Percentiles rank a stretch among this genome's conserved stretches.
These are phyloP conservation scores for Schwanniomyces polymorphus DNA, from an alignment of 805 yeast species.

Conservation along the genomic window DNA sequence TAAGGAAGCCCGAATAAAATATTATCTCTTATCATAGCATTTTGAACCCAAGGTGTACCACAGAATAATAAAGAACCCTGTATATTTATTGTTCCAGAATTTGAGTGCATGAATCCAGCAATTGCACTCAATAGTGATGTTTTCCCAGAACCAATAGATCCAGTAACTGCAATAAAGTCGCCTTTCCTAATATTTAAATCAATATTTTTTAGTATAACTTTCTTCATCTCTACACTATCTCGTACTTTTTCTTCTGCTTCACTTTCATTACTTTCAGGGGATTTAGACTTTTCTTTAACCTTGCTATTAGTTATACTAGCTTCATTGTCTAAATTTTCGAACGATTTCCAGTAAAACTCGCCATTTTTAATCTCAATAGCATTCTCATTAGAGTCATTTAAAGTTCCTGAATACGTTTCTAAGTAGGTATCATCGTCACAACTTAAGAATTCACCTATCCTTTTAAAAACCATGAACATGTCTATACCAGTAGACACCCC, in stretches of 20 bases:
- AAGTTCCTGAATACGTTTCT: neutral
- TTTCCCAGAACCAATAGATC: constrained; percentile 85
- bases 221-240: constrained; percentile 11
- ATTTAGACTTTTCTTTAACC: constrained; percentile 10
- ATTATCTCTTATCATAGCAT: constrained; percentile 74
- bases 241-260: neutral
- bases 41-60: constrained; percentile 85
- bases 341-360: constrained; percentile 60
- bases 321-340: constrained; percentile 12
- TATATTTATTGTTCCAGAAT: constrained; percentile 49
- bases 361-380: constrained; percentile 56
- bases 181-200: constrained; percentile 52
- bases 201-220: constrained; percentile 44
- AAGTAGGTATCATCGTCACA: neutral
- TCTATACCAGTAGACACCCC: constrained; percentile 65
- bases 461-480: constrained; percentile 56
- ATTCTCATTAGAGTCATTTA: neutral
- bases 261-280: constrained; percentile 13
- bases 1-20: constrained; percentile 64
- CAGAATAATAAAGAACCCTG: constrained; percentile 53
- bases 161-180: constrained; percentile 79
- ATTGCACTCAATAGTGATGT: constrained; percentile 70
- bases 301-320: constrained; percentile 2
- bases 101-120: constrained; percentile 67
- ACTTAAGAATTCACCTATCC: constrained; percentile 49